These are phyloP conservation scores for Juncus inflexus DNA, from an alignment of 176 grass and related monocot genomes.

Conservation along the genomic window DNA sequence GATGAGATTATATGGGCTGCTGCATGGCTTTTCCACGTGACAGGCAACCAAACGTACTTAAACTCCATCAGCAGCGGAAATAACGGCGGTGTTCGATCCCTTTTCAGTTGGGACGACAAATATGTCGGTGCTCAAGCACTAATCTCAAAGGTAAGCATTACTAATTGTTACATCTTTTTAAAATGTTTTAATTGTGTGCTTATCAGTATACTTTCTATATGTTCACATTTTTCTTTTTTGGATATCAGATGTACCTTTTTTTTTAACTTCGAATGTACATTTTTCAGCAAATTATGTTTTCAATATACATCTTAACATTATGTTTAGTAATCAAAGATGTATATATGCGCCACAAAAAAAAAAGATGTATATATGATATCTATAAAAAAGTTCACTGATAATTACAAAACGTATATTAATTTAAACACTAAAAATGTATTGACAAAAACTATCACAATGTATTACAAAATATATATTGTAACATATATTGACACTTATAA, in stretches of 20 bases:
- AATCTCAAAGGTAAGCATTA: constrained; percentile 51
- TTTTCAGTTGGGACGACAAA: constrained; percentile 68
- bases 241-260: too few species aligned
- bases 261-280: too few species aligned
- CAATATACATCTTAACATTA: too few species aligned
- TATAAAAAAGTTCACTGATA: too few species aligned
- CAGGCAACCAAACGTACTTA: constrained; percentile 37
- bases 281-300: too few species aligned
- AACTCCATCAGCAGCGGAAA: constrained; percentile 30
- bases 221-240: too few species aligned
- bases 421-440: not conserved
- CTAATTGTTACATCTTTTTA: not conserved
- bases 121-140: constrained; percentile 61
- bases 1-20: constrained; percentile 80
- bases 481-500: too few species aligned
- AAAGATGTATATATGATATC: too few species aligned
- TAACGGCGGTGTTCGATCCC: constrained; percentile 25
- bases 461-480: not conserved
- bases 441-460: not conserved
- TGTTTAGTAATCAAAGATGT: too few species aligned
- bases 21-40: constrained; percentile 60
- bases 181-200: not conserved
- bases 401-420: not conserved
- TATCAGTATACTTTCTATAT: not conserved
- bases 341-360: too few species aligned